Conservation (phyloP, 2,329 filamentous ascomycete genomes). For the Exutisphaerella laricina region DNA sequence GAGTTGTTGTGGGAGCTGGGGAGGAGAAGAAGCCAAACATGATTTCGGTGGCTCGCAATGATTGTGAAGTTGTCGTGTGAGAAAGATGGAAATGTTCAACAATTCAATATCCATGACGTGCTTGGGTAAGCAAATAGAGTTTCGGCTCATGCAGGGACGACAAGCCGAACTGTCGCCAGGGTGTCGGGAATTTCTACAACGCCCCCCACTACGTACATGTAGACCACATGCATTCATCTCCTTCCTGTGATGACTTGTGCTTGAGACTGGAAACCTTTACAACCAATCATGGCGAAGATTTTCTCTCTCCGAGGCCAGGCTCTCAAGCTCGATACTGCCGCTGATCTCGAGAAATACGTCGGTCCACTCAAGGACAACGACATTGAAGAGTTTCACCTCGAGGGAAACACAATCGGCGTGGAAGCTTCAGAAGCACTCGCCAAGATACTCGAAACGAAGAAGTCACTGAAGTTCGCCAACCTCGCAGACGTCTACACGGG, state of each 20-base stretch:
- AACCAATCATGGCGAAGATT: slow-evolving; percentile 55
- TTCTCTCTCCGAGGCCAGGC: slow-evolving; percentile 91
- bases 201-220: too few species aligned
- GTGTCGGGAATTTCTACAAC: not conserved
- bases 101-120: too few species aligned
- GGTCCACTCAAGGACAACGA: slow-evolving; percentile 66
- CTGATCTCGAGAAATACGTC: slow-evolving; percentile 80
- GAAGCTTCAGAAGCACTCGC: slow-evolving; percentile 81
- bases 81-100: too few species aligned
- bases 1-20: slow-evolving; percentile 1
- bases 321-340: slow-evolving; percentile 84
- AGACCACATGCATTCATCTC: too few species aligned
- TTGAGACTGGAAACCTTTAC: too few species aligned
- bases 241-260: too few species aligned
- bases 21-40: slow-evolving; percentile 4
- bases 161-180: slow-evolving; percentile 1
- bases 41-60: not conserved
- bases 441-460: slow-evolving; percentile 76
- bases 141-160: not conserved
- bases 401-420: slow-evolving; percentile 89
- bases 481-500: slow-evolving; percentile 97
- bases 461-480: slow-evolving; percentile 68
- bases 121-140: not conserved
- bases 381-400: slow-evolving; percentile 77
- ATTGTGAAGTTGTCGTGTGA: not conserved